Conservation (phyloP, 352 stramenopile genomes). For the Phytophthora idaei region DNA sequence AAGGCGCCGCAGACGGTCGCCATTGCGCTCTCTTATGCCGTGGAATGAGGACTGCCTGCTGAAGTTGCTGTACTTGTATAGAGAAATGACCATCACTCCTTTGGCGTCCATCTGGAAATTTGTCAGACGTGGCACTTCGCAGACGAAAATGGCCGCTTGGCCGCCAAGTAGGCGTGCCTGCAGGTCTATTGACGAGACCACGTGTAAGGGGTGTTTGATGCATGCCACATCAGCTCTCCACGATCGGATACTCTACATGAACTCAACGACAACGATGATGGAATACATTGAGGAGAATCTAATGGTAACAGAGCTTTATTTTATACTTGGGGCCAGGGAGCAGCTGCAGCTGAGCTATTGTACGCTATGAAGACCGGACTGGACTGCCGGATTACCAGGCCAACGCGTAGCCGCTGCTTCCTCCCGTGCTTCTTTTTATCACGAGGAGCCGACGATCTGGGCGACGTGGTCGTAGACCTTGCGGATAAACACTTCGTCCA, state of each 20-base stretch:
- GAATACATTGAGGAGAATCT: conserved; percentile 1
- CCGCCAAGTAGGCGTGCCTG: not conserved
- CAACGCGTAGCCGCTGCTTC: not conserved
- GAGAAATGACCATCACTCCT: conserved; percentile 31
- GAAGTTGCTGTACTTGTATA: conserved; percentile 19
- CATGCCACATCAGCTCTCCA: not conserved
- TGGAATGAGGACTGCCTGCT: conserved; percentile 24
- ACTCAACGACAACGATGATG: not conserved
- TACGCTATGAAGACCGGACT: conserved; percentile 8
- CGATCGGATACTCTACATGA: not conserved
- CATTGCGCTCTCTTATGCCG: conserved; percentile 27
- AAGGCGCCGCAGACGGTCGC: conserved; percentile 51
- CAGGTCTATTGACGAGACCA: conserved; percentile 19
- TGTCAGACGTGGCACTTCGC: conserved; percentile 1
- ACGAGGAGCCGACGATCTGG: conserved; percentile 44
- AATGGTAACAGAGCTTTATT: conserved; percentile 34
- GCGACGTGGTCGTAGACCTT: conserved; percentile 60
- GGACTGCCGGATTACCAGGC: not conserved
- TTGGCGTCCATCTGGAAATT: conserved; percentile 8
- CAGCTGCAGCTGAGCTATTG: conserved; percentile 11
- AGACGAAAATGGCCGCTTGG: not conserved
- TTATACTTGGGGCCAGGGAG: conserved; percentile 24
- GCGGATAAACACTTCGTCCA: conserved; percentile 62
- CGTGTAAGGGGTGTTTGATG: too few relatives aligned
- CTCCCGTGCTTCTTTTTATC: conserved; percentile 6